phyloP scores from a whole-genome alignment of 2,329 filamentous ascomycete species.

The Colletotrichum chlorophyti region DNA sequence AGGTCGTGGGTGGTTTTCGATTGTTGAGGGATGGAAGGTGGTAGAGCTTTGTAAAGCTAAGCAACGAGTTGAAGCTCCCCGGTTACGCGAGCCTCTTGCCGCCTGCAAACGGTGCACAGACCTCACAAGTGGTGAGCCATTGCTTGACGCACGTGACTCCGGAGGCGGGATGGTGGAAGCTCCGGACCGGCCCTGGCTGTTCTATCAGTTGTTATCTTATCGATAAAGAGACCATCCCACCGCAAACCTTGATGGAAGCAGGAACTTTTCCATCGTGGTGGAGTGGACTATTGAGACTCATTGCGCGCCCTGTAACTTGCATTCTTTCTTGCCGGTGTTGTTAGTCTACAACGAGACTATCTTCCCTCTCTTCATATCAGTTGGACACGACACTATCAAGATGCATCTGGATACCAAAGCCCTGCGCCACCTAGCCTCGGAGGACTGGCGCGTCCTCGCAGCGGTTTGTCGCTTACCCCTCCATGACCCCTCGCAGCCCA shows the following conservation, averaged over 20 bases:
- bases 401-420: slow-evolving; percentile 98
- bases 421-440: slow-evolving; percentile 87
- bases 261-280: slow-evolving; percentile 13
- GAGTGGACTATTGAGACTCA: too few species aligned
- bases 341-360: too few species aligned
- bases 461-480: slow-evolving; percentile 67
- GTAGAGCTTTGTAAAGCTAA: slow-evolving; percentile 48
- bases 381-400: slow-evolving; percentile 30
- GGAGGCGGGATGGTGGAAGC: not conserved
- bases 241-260: slow-evolving; percentile 17
- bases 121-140: not conserved
- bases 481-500: slow-evolving; percentile 36
- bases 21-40: slow-evolving; percentile 43
- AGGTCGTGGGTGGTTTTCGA: slow-evolving; percentile 14
- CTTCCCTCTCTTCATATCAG: not conserved
- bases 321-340: too few species aligned
- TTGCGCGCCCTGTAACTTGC: too few species aligned
- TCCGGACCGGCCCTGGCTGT: not conserved
- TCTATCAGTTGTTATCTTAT: slow-evolving; percentile 30
- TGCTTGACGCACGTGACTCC: slow-evolving; percentile 7
- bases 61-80: slow-evolving; percentile 39
- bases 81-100: slow-evolving; percentile 53
- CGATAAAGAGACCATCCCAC: slow-evolving; percentile 37
- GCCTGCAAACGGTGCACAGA: slow-evolving; percentile 40
- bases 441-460: slow-evolving; percentile 95